Evolutionary conservation across 2,329 filamentous ascomycete species (phyloP), one percentile per base, ranked within the genome.

Genomic region (Sporothrix mexicana): DNA sequence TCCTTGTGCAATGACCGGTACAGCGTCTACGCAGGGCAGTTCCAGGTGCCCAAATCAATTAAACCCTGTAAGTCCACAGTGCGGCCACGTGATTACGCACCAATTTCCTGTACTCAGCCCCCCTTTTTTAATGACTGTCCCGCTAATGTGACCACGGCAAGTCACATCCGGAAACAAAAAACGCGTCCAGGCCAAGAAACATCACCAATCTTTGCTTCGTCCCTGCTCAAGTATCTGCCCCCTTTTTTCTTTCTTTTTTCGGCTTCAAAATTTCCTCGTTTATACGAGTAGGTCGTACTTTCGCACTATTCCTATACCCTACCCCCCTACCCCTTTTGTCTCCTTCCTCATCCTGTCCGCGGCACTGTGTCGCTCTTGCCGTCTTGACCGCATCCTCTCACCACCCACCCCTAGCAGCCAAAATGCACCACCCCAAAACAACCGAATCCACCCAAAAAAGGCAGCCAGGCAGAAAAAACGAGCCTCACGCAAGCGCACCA

Each of bases 391-490:
- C 23, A 9, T 25, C 47, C 47, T 51, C 15, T 51, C 47, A 17
- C 51, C 23, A 8, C 13, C 4, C 9, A 20, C 51, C 51, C 51
- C 30, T 25, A 55, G 7, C 23, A 17, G 17, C 20, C 51, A 7
- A 7, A 6, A 30, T 10, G 20, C 59, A 3, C 25, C 57, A 3
- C n/a, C 49, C 47, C 41, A 66, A 64, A 47, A 15, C 61, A 25
- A 20, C 61, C 61, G 15, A 25, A 66, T 62, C 59, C 59, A 45
- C 45, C 66, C 25, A 68, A 68, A 45, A 68, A 36, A 36, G 45
- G 47, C 47, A 68, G 36, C 68, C 68, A 70, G 68, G 68, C 68
- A 70, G 68, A 59, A 36, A 36, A 70, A 70, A 17, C 12, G 13
- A 53, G 45, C 47, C 49, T 43, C 68, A 61, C 20, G 20, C 43